Conservation (phyloP, 176 grass and related monocot genomes). For the Carex pumila region DNA sequence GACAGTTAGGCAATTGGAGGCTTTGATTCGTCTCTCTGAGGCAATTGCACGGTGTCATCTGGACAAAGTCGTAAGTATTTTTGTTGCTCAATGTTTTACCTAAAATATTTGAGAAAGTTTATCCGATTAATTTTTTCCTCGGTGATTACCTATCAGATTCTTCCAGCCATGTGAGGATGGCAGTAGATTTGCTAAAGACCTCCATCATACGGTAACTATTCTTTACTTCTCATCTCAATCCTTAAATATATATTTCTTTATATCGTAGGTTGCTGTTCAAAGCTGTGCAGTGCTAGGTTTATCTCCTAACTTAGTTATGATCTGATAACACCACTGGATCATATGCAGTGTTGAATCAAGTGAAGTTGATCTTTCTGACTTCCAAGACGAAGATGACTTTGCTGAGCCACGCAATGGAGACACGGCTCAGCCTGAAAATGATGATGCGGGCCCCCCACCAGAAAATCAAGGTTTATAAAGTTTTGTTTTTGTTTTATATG, state of each 20-base stretch:
- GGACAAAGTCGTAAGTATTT: slow-evolving; percentile 77
- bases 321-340: too few relatives aligned
- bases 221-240: slow-evolving; percentile 3
- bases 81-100: neutral
- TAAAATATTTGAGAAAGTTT: neutral
- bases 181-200: slow-evolving; percentile 91
- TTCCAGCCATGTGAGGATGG: slow-evolving; percentile 90
- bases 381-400: slow-evolving; percentile 62
- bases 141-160: slow-evolving; percentile 44
- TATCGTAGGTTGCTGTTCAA: neutral
- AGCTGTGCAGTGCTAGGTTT: neutral
- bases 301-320: neutral
- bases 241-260: neutral
- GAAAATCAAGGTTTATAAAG: slow-evolving; percentile 38
- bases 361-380: slow-evolving; percentile 98
- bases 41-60: slow-evolving; percentile 89
- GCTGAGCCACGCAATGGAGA: slow-evolving; percentile 28
- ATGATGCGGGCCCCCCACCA: slow-evolving; percentile 29
- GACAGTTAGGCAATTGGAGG: slow-evolving; percentile 95
- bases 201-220: slow-evolving; percentile 76
- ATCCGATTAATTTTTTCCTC: slow-evolving; percentile 2
- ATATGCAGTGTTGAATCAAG: slow-evolving; percentile 89
- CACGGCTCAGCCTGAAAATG: slow-evolving; percentile 17
- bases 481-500: neutral
- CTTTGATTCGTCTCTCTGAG: slow-evolving; percentile 92